Conservation (phyloP, 164 flowering plant genomes). For the Chimonanthus salicifolius region DNA sequence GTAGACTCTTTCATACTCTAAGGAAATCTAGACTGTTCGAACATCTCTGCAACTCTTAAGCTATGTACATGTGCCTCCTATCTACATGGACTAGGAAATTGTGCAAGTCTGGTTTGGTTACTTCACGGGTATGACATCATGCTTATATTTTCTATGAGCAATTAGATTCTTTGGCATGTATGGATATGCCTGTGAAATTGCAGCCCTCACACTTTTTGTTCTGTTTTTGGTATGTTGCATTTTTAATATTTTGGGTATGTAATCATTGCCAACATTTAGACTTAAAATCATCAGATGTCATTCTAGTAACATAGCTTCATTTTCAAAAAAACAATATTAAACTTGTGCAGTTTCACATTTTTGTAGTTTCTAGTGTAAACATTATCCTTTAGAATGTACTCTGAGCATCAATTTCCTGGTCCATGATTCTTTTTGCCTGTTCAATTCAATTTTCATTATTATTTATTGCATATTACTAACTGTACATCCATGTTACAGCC, state of each 20-base stretch:
- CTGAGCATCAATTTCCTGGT: too few species aligned
- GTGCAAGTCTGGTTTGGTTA: too few species aligned
- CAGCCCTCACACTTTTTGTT: background rate
- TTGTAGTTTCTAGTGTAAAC: background rate
- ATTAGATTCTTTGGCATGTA: background rate
- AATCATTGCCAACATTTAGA: background rate
- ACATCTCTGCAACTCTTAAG: too few species aligned
- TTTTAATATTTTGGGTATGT: background rate
- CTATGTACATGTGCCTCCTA: too few species aligned
- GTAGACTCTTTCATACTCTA: too few species aligned
- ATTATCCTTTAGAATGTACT: background rate
- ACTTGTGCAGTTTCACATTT: background rate
- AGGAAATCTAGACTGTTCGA: too few species aligned
- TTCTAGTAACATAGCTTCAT: background rate
- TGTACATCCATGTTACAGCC: constrained; percentile 51
- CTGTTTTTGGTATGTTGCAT: background rate
- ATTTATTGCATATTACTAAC: background rate
- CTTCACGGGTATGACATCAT: background rate
- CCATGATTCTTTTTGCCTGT: constrained; percentile 2
- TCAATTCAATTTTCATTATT: background rate
- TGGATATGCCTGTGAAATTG: background rate
- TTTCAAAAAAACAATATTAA: background rate
- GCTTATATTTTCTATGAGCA: background rate
- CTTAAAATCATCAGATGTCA: background rate
- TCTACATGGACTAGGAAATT: too few species aligned